Evolutionary conservation across 805 yeast species (phyloP), one percentile per base, ranked within the genome.

Genomic region (Nakazawaea siamensis): DNA sequence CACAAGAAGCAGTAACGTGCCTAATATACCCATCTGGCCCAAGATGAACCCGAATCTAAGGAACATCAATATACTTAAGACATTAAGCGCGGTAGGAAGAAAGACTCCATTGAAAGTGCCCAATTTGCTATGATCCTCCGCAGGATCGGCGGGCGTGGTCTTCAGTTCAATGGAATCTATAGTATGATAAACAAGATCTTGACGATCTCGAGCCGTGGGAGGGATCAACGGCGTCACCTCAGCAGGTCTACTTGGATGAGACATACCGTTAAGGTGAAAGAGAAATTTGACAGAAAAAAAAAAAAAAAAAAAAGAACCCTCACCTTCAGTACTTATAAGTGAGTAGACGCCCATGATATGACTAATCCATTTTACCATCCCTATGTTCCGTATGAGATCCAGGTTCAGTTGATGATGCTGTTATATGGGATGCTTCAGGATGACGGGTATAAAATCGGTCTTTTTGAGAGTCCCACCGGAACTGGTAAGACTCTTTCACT

Each of bases 391-490:
- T 88, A 88, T 53, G 65, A 63, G 18, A 86, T 87, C 42, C 97
- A 88, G 52, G 28, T 68, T 16, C 70, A 78, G 40, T 68, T 88
- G 44, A 88, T 88, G 97, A 59, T 63, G 20, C 70, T 77, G 15
- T 66, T 90, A n/a, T 81, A 81, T 46, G 70, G 70, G 17, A 67
- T 83, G 1, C 62, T 88, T 13, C 62, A 64, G 4, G 62, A 65
- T 9, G 40, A 54, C 10, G 54, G 49, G 29, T 70, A 64, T 47
- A 84, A 81, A 50, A 62, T 88, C 2, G 95, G 94, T 0, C 64
- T 88, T 1, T 79, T 88, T 48, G 97, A 88, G 52, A 80, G 92
- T 38, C 97, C 97, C 0, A 88, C 97, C 0, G 97, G 97, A 5
- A 84, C 88, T 1, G 97, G 97, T 3, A 88, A 88, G 55, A 87